Evolutionary conservation across 768 basidiomycete species (phyloP).

Genomic region (Lentinus brumalis): DNA sequence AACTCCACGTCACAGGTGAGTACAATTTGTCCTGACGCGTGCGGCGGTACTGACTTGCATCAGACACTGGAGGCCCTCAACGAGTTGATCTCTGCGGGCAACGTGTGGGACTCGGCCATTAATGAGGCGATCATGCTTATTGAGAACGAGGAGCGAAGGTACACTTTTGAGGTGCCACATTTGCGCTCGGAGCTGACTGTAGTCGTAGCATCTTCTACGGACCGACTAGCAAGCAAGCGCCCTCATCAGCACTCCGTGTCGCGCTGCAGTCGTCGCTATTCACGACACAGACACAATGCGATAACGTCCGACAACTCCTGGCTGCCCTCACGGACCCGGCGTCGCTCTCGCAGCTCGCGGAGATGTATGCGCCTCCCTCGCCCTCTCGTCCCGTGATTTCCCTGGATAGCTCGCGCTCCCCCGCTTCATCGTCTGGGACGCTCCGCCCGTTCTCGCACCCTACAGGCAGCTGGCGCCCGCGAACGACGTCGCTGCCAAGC

Average conservation of each 20-base stretch:
- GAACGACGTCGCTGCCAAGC: conserved; percentile 32
- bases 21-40: conserved; percentile 8
- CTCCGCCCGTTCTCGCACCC: conserved; percentile 48
- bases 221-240: conserved; percentile 47
- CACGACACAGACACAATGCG: conserved; percentile 78
- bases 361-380: conserved; percentile 88
- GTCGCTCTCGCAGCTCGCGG: conserved; percentile 75
- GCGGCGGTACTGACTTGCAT: not conserved
- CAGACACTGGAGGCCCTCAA: conserved; percentile 69
- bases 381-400: conserved; percentile 40
- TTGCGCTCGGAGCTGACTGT: not conserved
- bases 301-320: conserved; percentile 78
- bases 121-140: conserved; percentile 66
- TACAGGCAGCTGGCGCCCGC: conserved; percentile 15
- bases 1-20: conserved; percentile 25
- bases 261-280: conserved; percentile 73
- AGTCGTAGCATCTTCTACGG: conserved; percentile 39
- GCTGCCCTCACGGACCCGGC: conserved; percentile 72
- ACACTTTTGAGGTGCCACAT: conserved; percentile 6
- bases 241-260: conserved; percentile 61
- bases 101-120: conserved; percentile 73
- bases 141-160: conserved; percentile 75
- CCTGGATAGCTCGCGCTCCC: conserved; percentile 31
- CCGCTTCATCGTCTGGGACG: conserved; percentile 17
- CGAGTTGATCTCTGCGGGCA: conserved; percentile 66